Conservation (phyloP, 2,329 filamentous ascomycete species). For the Ophiostoma himal-ulmi region DNA sequence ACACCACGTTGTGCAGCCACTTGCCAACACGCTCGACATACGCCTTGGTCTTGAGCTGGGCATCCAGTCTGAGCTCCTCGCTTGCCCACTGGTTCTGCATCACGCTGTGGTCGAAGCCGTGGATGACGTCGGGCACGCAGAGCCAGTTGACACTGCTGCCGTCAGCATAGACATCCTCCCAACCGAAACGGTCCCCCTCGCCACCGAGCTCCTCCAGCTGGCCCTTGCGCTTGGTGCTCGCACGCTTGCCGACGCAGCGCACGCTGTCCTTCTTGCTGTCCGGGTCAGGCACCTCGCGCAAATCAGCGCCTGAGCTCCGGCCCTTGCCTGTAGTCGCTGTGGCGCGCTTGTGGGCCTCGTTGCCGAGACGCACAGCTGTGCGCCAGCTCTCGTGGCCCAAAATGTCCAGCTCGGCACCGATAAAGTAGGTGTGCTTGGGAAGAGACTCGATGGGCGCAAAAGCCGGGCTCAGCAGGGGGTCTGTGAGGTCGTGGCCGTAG, state of each 20-base stretch:
- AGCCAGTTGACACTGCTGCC: conserved; percentile 36
- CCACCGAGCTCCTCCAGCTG: conserved; percentile 26
- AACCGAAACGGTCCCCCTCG: conserved; percentile 35
- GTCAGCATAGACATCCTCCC: conserved; percentile 29
- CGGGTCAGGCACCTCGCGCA: conserved; percentile 23
- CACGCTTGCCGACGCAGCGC: conserved; percentile 23
- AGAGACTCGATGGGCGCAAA: conserved; percentile 33
- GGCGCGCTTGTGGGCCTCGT: conserved; percentile 27
- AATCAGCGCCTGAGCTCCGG: not conserved
- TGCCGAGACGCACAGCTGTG: conserved; percentile 35
- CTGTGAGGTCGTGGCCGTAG: conserved; percentile 34
- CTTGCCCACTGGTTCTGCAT: conserved; percentile 29
- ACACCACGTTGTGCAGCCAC: conserved; percentile 29
- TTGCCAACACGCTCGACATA: conserved; percentile 27
- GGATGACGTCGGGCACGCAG: conserved; percentile 39
- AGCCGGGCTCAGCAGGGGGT: conserved; percentile 40
- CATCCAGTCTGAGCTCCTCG: conserved; percentile 32
- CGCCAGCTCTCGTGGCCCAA: conserved; percentile 40
- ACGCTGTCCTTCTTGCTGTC: conserved; percentile 22
- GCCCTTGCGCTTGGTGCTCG: conserved; percentile 27
- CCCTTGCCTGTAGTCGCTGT: conserved; percentile 19
- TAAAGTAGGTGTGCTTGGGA: conserved; percentile 39
- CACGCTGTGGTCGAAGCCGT: conserved; percentile 37
- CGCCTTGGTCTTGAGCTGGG: conserved; percentile 30
- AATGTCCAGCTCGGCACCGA: conserved; percentile 43